Base-by-base conservation (phyloP, 441 rosid genomes). In the Erysimum cheiri region DNA sequence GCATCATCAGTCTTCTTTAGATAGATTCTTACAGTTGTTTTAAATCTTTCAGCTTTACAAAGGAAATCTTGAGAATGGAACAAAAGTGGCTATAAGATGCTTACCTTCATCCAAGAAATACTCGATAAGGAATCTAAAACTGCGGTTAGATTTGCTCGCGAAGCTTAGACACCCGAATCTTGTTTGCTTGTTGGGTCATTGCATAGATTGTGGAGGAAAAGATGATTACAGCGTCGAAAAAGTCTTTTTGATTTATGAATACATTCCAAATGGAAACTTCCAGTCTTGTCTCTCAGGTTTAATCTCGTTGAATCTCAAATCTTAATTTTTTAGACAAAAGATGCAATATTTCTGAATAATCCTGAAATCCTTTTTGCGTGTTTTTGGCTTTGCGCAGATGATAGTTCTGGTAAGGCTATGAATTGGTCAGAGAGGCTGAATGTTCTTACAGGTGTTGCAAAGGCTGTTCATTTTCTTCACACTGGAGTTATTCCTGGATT, bases 81-180 rank as follows among this genome's bases (percentile, higher is more conserved):
- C 83, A 61, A 74, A 73, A 76, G 86, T 88, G 56, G 92, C 87
- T 24, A 80, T 94, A 77, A 81, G 97, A 66, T 86, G 86, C 19
- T 71, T 91, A 29, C 70, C 85, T 58, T 83, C 85, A 55, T 73
- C 79, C 41, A 94, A 87, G 85, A 94, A 86, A 76, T 81, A 82
- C 70, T 85, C 96, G 3, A 83, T 84, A 73, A 90, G 90, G 71
- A 90, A 82, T 73, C 89, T 94, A 52, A 88, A 86, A 79, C 82
- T 81, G 60, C 82, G 88, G 57, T 68, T 94, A 19, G 97, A 90
- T 76, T 76, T 88, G 63, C 83, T 94, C 11, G 85, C 96, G 13
- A 94, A 88, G 87, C 89, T 94, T 74, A 92, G 86, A 49, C 99
- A 94, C 72, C 94, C 97, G 62, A 86, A 94, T 80, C 81, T 94